A percentile compares a stretch with the other conserved stretches of the same genome.
phyloP scores from a whole-genome alignment of 768 basidiomycete genomes.

The Tulasnella sp. region DNA sequence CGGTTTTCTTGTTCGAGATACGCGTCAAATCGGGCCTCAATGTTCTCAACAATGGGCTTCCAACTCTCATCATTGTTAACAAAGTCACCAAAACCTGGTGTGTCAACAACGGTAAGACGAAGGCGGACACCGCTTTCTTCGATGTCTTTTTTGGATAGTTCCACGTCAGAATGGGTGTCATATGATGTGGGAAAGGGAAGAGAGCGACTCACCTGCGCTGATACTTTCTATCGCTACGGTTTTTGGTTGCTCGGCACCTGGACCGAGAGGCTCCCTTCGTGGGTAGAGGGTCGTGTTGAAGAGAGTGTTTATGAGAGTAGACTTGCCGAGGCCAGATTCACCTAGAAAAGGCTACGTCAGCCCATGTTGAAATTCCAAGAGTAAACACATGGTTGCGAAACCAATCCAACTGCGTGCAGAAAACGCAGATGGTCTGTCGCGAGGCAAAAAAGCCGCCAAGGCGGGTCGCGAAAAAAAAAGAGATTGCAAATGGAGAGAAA shows the following conservation, averaged over 20 bases:
- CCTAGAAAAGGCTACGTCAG: constrained; percentile 34
- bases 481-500: constrained; percentile 4
- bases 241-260: constrained; percentile 74
- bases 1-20: constrained; percentile 98
- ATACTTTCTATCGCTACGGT: constrained; percentile 98
- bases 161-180: not conserved
- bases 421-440: not conserved
- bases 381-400: not conserved
- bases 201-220: constrained; percentile 62
- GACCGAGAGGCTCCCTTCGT: constrained; percentile 69
- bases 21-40: constrained; percentile 93
- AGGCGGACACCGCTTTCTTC: constrained; percentile 97
- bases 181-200: not conserved
- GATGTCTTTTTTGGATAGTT: constrained; percentile 54
- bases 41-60: constrained; percentile 97
- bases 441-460: not conserved
- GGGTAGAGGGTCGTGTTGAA: constrained; percentile 96
- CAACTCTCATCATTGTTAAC: constrained; percentile 99
- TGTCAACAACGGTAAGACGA: constrained; percentile 97
- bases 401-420: not conserved
- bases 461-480: not conserved
- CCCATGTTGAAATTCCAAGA: not conserved
- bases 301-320: constrained; percentile 95
- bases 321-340: constrained; percentile 97
- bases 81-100: constrained; percentile 97